Evolutionary conservation across 2,329 filamentous ascomycete species (phyloP), one percentile per base, ranked within the genome.

Genomic region (Apiospora rasikravindrae): DNA sequence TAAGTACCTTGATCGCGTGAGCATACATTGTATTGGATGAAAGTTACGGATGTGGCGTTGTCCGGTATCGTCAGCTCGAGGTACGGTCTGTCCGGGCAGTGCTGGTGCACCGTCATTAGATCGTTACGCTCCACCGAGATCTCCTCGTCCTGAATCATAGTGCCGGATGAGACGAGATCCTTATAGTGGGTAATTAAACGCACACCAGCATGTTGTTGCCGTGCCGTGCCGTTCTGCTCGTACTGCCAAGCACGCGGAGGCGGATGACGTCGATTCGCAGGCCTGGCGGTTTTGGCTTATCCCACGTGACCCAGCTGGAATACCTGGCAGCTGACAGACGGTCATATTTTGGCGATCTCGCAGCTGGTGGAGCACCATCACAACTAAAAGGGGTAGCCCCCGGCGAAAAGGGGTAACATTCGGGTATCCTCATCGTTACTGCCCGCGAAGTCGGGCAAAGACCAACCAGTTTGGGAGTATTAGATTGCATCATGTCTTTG

Each of bases 31-130:
- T 37, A 69, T 10, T 69, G 24, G 24, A 69, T 37, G 45, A 19
- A 57, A 1, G 26, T 69, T 4, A 69, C 26, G 1, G 68, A 37
- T 2, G n/a, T 37, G 24, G 33, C 24, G 7, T 69, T 51, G 26
- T 69, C 42, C 0, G 68, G 68, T 3, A 69, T 22, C 22, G 44
- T 51, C 47, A 69, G 4, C 16, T 69, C 68, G 24, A 69, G 47
- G 29, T 69, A 69, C 5, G 68, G 68, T n/a, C 68, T 37, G 33
- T 69, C 68, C n/a, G 68, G 68, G 45, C 68, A 69, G 47, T 51
- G 42, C 13, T 69, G 68, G 8, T 69, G 68, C 45, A 69, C 68
- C 13, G 49, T 51, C 8, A 37, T 16, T 29, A 45, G 68, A 11
- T 51, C 68, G 44, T 22, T 57, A 37, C 68, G 68, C n/a, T 45